These are phyloP conservation scores for Trametes polyzona DNA, from an alignment of 1,284 basidiomycete species.

Conservation along the genomic window DNA sequence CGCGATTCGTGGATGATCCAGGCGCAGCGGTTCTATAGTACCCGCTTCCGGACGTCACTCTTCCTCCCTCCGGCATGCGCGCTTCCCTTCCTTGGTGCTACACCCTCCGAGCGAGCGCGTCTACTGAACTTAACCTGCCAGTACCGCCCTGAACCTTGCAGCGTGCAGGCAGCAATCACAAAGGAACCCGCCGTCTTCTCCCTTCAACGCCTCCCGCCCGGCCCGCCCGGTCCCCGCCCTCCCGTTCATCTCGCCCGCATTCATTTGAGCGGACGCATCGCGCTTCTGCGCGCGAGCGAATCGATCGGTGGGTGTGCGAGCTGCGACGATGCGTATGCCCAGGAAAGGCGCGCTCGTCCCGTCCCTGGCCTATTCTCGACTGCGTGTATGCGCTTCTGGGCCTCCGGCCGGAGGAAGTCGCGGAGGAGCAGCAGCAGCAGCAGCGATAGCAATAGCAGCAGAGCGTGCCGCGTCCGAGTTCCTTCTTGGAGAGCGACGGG, in stretches of 20 bases:
- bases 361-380: conserved; percentile 9
- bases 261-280: not conserved
- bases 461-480: no score
- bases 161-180: not conserved
- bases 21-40: conserved; percentile 1
- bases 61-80: not conserved
- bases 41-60: conserved; percentile 8
- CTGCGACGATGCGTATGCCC: not conserved
- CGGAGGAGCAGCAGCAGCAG: no score
- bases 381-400: not conserved
- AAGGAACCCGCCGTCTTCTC: not conserved
- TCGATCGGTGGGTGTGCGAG: not conserved
- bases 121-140: no score
- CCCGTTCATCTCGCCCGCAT: conserved; percentile 1
- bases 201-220: not conserved
- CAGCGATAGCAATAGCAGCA: not conserved
- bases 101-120: no score
- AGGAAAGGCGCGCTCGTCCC: not conserved
- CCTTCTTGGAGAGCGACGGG: no score
- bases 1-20: conserved; percentile 5
- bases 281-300: no score
- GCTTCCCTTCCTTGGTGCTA: not conserved
- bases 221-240: not conserved
- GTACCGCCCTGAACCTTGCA: not conserved
- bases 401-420: not conserved